Evolutionary conservation across 2,329 filamentous ascomycete species (phyloP).

Genomic region (Fusarium succisae): DNA sequence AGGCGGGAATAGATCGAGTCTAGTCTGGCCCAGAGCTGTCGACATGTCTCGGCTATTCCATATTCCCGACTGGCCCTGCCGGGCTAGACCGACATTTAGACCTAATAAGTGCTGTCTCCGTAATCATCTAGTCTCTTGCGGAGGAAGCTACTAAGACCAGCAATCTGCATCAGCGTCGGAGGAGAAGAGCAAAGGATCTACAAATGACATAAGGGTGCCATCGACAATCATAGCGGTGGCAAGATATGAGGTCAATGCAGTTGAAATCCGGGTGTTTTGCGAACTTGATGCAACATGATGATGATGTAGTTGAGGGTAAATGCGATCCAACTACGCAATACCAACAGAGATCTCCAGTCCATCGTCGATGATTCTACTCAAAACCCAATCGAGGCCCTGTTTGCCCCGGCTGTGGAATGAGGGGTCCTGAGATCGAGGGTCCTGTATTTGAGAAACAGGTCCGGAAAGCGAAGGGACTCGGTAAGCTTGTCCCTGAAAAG

Average conservation of each 20-base stretch:
- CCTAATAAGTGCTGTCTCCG: not conserved
- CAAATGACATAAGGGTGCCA: not conserved
- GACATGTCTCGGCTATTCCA: not conserved
- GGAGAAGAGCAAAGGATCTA: not conserved
- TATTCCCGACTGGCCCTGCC: not conserved
- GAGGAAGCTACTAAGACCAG: no score
- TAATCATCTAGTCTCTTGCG: not conserved
- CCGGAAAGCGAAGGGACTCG: not conserved
- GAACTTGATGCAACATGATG: not conserved
- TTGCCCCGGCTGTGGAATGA: constrained; percentile 2
- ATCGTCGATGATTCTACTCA: not conserved
- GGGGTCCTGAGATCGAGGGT: not conserved
- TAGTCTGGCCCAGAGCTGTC: not conserved
- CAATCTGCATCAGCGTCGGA: not conserved
- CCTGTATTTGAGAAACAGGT: not conserved
- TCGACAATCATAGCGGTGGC: not conserved
- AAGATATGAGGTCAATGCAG: not conserved
- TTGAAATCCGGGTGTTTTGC: no score
- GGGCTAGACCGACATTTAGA: not conserved
- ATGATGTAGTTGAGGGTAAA: constrained; percentile 2
- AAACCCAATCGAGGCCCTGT: not conserved
- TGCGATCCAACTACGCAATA: not conserved
- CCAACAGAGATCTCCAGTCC: not conserved
- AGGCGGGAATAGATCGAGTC: not conserved
- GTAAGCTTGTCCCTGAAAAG: not conserved